A percentile compares a stretch with the other conserved stretches of the same genome.
Evolutionary conservation across 495 filamentous ascomycete genomes (phyloP).

Genomic region (Tetracladium marchalianum): DNA sequence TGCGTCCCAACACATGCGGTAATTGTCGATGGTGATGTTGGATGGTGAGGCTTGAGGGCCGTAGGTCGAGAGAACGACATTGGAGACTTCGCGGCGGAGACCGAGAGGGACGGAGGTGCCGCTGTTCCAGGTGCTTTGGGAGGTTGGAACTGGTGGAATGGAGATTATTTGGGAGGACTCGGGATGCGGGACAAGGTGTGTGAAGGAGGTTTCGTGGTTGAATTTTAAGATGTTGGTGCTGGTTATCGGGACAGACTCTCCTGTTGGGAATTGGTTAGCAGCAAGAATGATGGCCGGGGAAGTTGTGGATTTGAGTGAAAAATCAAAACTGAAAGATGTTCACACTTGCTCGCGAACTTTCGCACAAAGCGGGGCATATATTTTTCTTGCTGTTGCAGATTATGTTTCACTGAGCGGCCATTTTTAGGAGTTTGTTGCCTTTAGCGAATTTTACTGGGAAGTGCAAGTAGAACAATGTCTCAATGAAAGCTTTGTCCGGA

Average conservation of each 20-base stretch:
- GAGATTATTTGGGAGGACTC: slow-evolving; percentile 10
- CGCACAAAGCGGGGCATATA: no score
- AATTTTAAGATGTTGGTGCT: slow-evolving; percentile 11
- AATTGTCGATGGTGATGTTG: slow-evolving; percentile 4
- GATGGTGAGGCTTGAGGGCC: slow-evolving; percentile 3
- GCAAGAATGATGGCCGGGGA: no score
- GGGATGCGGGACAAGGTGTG: slow-evolving; percentile 2
- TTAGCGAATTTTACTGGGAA: no score
- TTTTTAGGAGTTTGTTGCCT: no score
- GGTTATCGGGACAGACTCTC: slow-evolving; percentile 10
- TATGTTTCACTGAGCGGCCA: no score
- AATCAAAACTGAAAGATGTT: not conserved
- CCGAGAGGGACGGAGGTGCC: not conserved
- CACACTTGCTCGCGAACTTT: no score
- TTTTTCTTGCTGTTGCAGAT: no score
- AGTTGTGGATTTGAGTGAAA: not conserved
- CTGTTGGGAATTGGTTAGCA: not conserved
- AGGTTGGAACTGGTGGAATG: slow-evolving; percentile 1
- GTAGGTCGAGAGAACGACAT: slow-evolving; percentile 9
- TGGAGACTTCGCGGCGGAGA: slow-evolving; percentile 7
- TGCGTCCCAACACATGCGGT: slow-evolving; percentile 16
- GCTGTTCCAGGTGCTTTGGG: slow-evolving; percentile 3
- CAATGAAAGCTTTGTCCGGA: slow-evolving; percentile 12
- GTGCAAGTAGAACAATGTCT: not conserved
- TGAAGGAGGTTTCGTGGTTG: slow-evolving; percentile 12